phyloP scores from a whole-genome alignment of 345 rosid genomes.

The Hibiscus mutabilis region DNA sequence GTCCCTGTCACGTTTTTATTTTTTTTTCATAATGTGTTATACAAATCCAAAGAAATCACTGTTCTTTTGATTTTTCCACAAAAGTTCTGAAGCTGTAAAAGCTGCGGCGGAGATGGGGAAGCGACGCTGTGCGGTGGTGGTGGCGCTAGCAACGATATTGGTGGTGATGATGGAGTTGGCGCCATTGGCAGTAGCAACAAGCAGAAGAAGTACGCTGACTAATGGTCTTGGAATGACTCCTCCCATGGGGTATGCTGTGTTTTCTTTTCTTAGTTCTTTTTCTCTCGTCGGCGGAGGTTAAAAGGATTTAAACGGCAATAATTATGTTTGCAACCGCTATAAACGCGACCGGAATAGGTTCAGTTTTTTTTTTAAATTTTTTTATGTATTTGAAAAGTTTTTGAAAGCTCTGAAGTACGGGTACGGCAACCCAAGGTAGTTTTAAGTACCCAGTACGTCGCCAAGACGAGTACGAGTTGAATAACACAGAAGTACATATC shows the following conservation, averaged over 20 bases:
- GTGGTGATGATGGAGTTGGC: slow-evolving; percentile 14
- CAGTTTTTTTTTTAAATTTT: too few species aligned
- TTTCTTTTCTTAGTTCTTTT: neutral
- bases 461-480: too few species aligned
- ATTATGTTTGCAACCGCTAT: too few species aligned
- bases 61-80: neutral
- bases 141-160: neutral
- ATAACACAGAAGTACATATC: too few species aligned
- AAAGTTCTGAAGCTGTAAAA: neutral
- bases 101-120: neutral
- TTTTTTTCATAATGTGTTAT: neutral
- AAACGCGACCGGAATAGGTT: too few species aligned
- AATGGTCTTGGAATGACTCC: slow-evolving; percentile 70
- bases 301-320: too few species aligned
- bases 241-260: slow-evolving; percentile 57
- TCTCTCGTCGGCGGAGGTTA: neutral
- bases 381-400: too few species aligned
- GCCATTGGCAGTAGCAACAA: slow-evolving; percentile 10
- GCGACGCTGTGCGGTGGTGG: neutral
- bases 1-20: neutral
- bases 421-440: too few species aligned
- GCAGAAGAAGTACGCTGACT: slow-evolving; percentile 43
- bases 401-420: too few species aligned
- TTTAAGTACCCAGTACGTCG: too few species aligned
- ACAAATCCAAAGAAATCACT: neutral